These are phyloP conservation scores for Apiospora rasikravindrae DNA, from an alignment of 2,329 filamentous ascomycete genomes.

Conservation along the genomic window DNA sequence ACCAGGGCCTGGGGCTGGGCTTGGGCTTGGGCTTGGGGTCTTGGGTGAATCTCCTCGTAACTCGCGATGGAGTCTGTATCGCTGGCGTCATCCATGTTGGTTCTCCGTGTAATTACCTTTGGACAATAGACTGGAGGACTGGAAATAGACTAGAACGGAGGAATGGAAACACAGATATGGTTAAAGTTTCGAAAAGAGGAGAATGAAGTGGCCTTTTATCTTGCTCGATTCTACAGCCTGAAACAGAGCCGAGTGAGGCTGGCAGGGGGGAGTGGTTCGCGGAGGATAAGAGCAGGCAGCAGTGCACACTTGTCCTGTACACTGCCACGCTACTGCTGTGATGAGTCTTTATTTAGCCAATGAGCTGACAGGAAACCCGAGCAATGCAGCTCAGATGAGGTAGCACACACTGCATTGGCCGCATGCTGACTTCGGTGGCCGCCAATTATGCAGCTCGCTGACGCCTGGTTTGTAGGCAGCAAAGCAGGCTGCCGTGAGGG, in stretches of 20 bases:
- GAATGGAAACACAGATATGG: no score
- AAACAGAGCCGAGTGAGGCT: neutral
- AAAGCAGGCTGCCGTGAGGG: slow-evolving; percentile 7
- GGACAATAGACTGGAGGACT: neutral
- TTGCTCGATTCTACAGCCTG: neutral
- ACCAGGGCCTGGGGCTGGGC: no score
- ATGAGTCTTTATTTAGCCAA: neutral
- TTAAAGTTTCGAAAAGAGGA: no score
- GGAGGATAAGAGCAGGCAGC: neutral
- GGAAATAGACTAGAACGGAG: no score
- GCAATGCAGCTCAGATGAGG: neutral
- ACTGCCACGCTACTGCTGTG: neutral
- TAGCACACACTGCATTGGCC: neutral
- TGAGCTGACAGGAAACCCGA: neutral
- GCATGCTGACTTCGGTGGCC: neutral
- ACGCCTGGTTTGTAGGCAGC: neutral
- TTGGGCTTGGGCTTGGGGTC: neutral
- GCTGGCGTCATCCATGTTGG: slow-evolving; percentile 24
- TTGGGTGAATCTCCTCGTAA: slow-evolving; percentile 40
- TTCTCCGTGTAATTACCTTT: neutral
- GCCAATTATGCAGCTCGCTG: neutral
- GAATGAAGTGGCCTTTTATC: neutral
- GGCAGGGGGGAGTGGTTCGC: neutral
- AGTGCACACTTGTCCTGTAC: neutral
- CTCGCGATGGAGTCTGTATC: slow-evolving; percentile 39